A percentile compares a stretch with the other conserved stretches of the same genome.
Conservation (phyloP, 345 rosid species). For the Pugionium dolabratum region DNA sequence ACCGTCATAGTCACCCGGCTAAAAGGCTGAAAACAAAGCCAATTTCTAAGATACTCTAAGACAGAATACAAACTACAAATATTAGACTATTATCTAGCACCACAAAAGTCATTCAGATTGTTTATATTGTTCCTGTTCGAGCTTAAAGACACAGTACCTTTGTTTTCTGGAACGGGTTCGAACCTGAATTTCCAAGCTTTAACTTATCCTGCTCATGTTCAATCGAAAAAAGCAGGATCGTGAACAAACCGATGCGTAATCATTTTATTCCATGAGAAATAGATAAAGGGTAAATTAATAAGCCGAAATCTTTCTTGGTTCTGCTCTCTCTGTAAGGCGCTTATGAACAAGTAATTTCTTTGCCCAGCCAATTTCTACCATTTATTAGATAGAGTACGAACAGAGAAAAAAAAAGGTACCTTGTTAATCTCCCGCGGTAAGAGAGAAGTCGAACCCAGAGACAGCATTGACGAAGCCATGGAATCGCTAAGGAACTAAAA, state of each 20-base stretch:
- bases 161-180: constrained; percentile 47
- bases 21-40: constrained; percentile 50
- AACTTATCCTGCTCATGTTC: constrained; percentile 51
- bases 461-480: constrained; percentile 67
- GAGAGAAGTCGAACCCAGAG: constrained; percentile 58
- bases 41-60: constrained; percentile 18
- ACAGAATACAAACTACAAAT: neutral
- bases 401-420: constrained; percentile 44
- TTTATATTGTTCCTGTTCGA: neutral
- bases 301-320: neutral
- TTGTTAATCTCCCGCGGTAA: constrained; percentile 53
- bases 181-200: constrained; percentile 54
- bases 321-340: neutral
- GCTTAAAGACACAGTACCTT: constrained; percentile 46
- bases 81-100: neutral
- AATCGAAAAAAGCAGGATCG: constrained; percentile 5
- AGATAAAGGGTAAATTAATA: no score
- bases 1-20: constrained; percentile 66
- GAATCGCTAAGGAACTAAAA: neutral
- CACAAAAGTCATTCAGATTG: neutral
- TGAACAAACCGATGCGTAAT: neutral
- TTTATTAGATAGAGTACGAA: neutral
- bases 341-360: neutral
- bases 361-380: neutral
- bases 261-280: neutral